Percentiles rank a stretch among this genome's conserved stretches.
Conservation (phyloP, 225 moss, liverwort and hornwort genomes). For the Pleurozium schreberi region DNA sequence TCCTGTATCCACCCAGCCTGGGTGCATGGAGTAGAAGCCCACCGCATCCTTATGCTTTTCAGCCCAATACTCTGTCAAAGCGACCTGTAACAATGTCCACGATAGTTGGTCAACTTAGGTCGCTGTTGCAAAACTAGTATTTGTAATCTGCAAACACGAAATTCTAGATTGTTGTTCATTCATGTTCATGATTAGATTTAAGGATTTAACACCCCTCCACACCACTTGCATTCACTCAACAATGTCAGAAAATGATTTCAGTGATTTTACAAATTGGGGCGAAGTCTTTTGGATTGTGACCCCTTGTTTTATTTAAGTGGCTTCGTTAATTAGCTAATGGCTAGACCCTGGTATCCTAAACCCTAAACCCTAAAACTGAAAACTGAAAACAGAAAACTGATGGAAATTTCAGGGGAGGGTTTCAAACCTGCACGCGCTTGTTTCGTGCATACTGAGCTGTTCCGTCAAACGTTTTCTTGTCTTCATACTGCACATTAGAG, state of each 20-base stretch:
- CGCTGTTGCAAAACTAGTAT: neutral
- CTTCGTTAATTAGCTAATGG: neutral
- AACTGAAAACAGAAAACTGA: no score
- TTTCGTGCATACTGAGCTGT: conserved; percentile 59
- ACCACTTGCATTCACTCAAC: neutral
- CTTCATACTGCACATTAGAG: conserved; percentile 57
- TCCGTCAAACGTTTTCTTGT: conserved; percentile 57
- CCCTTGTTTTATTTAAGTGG: neutral
- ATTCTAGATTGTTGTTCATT: neutral
- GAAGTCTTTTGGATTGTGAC: neutral
- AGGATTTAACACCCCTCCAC: neutral
- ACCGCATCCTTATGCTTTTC: conserved; percentile 37
- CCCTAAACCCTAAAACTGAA: neutral
- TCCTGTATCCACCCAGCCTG: conserved; percentile 62
- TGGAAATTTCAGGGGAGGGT: neutral
- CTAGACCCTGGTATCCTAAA: no score
- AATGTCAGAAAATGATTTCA: neutral
- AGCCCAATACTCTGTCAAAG: conserved; percentile 64
- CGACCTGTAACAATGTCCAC: conserved; percentile 25
- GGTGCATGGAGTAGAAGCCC: conserved; percentile 71
- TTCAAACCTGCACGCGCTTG: conserved; percentile 65
- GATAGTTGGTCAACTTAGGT: neutral
- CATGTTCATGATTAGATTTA: neutral
- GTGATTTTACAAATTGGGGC: neutral
- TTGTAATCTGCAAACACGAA: neutral